Evolutionary conservation across 2,329 filamentous ascomycete species (phyloP).

Genomic region (Calycina marina): DNA sequence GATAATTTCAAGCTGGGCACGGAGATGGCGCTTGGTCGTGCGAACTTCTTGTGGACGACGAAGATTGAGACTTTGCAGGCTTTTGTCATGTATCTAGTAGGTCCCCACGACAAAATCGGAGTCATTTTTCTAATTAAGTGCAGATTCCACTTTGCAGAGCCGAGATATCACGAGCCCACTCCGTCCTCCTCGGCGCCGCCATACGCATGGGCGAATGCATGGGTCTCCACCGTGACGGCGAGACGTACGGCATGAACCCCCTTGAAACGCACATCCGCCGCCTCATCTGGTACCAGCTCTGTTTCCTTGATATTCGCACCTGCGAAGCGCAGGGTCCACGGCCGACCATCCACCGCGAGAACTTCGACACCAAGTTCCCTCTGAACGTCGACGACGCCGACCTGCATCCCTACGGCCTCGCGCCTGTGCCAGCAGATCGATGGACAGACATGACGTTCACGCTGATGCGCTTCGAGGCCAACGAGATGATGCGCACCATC

Average conservation of each 20-base stretch:
- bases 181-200: conserved; percentile 55
- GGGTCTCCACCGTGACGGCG: conserved; percentile 54
- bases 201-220: conserved; percentile 66
- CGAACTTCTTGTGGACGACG: conserved; percentile 57
- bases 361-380: conserved; percentile 61
- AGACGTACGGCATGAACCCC: conserved; percentile 47
- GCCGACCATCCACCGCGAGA: conserved; percentile 55
- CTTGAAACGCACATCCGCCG: conserved; percentile 59
- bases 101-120: conserved; percentile 15
- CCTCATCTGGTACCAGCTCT: conserved; percentile 64
- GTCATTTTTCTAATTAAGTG: conserved; percentile 11
- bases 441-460: conserved; percentile 58
- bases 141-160: conserved; percentile 57
- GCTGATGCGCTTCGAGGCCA: conserved; percentile 56
- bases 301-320: conserved; percentile 60
- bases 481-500: conserved; percentile 56
- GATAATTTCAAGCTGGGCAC: conserved; percentile 50
- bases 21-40: conserved; percentile 51
- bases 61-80: conserved; percentile 64
- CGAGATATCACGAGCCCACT: conserved; percentile 60
- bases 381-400: conserved; percentile 55
- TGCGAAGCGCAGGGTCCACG: conserved; percentile 61
- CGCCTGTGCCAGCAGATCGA: conserved; percentile 25
- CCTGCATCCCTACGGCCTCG: conserved; percentile 32
- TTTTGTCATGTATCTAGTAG: conserved; percentile 61